Percentiles rank a stretch among this genome's conserved stretches.
phyloP scores from a whole-genome alignment of 441 rosid genomes.

The Syzygium syzygioides region DNA sequence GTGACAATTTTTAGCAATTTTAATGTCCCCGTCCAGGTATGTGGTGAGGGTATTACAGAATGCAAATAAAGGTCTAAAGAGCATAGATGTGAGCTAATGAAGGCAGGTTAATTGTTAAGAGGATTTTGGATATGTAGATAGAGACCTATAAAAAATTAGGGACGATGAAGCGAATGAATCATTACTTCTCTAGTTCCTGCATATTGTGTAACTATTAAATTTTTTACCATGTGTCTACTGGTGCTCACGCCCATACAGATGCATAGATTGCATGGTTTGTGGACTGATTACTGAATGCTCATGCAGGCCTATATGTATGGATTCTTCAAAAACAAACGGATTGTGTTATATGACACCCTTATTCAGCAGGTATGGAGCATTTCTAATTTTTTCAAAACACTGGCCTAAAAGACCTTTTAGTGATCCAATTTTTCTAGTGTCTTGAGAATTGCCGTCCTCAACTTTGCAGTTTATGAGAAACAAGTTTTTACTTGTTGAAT shows the following conservation, averaged over 20 bases:
- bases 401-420: not conserved
- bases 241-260: not conserved
- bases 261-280: not conserved
- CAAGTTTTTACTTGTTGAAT: not conserved
- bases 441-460: not conserved
- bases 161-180: not conserved
- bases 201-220: not conserved
- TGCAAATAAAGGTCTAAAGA: not conserved
- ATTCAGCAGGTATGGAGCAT: conserved; percentile 76
- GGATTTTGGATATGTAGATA: not conserved
- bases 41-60: not conserved
- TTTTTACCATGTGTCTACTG: not conserved
- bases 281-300: not conserved
- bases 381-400: not conserved
- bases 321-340: conserved; percentile 96
- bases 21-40: not conserved
- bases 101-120: not conserved
- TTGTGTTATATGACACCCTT: conserved; percentile 93
- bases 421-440: not conserved
- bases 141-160: not conserved
- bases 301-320: conserved; percentile 99
- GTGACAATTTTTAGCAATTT: not conserved
- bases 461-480: not conserved
- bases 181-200: not conserved
- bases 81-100: not conserved